phyloP scores from a whole-genome alignment of 2,329 filamentous ascomycete genomes.

The Aschersonia sp. region DNA sequence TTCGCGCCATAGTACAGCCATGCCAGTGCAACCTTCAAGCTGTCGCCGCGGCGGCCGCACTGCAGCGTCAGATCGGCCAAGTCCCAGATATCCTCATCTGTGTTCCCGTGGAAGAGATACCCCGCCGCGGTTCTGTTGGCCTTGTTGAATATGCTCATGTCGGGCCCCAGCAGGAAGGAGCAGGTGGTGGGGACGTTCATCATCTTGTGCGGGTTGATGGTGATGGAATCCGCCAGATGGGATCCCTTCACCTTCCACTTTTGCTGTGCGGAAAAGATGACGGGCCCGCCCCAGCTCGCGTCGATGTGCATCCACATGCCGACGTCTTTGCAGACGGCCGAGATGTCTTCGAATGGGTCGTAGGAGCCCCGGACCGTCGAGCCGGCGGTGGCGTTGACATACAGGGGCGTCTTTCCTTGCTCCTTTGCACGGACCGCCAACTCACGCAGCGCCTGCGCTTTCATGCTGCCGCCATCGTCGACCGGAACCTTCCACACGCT shows the following conservation, averaged over 20 bases:
- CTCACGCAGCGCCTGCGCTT: slow-evolving; percentile 46
- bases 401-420: slow-evolving; percentile 70
- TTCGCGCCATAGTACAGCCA: slow-evolving; percentile 79
- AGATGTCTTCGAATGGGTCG: slow-evolving; percentile 62
- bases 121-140: slow-evolving; percentile 80
- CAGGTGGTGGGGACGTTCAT: slow-evolving; percentile 82
- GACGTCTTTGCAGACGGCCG: slow-evolving; percentile 53
- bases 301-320: slow-evolving; percentile 89
- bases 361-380: slow-evolving; percentile 87
- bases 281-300: slow-evolving; percentile 77
- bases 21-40: slow-evolving; percentile 70
- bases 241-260: slow-evolving; percentile 51
- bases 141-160: slow-evolving; percentile 61
- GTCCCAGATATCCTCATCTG: slow-evolving; percentile 58
- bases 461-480: slow-evolving; percentile 59
- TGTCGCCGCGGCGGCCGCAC: slow-evolving; percentile 77
- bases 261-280: slow-evolving; percentile 58
- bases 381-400: slow-evolving; percentile 89
- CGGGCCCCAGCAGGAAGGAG: slow-evolving; percentile 69
- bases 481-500: slow-evolving; percentile 64
- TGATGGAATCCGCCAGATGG: slow-evolving; percentile 65
- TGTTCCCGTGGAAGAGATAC: slow-evolving; percentile 61
- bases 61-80: slow-evolving; percentile 86
- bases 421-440: slow-evolving; percentile 45
- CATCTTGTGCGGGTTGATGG: slow-evolving; percentile 96